Evolutionary conservation across 805 yeast species (phyloP).

Genomic region (Danielia oregonensis): DNA sequence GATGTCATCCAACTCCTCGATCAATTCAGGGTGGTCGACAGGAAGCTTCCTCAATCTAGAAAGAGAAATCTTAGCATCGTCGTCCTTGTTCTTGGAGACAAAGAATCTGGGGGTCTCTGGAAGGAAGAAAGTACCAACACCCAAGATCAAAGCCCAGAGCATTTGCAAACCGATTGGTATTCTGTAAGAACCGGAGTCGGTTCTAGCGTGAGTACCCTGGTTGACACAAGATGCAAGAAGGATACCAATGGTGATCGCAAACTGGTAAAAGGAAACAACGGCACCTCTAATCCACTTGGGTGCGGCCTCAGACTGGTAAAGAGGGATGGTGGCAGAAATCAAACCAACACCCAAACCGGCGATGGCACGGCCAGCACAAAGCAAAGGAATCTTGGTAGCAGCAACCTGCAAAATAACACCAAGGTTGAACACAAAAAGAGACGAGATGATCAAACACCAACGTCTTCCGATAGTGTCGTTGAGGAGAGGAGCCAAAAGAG

Average conservation of each 20-base stretch:
- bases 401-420: slow-evolving; percentile 39
- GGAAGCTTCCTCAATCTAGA: slow-evolving; percentile 40
- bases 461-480: slow-evolving; percentile 39
- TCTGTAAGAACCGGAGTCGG: slow-evolving; percentile 38
- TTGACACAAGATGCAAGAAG: slow-evolving; percentile 36
- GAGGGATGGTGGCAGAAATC: slow-evolving; percentile 37
- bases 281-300: slow-evolving; percentile 45
- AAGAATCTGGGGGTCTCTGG: slow-evolving; percentile 41
- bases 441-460: slow-evolving; percentile 32
- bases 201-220: slow-evolving; percentile 31
- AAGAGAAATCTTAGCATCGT: slow-evolving; percentile 27
- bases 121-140: slow-evolving; percentile 25
- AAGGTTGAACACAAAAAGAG: slow-evolving; percentile 32
- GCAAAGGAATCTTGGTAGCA: slow-evolving; percentile 30
- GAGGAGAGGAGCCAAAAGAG: slow-evolving; percentile 33
- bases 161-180: slow-evolving; percentile 40
- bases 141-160: slow-evolving; percentile 27
- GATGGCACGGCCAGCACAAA: slow-evolving; percentile 36
- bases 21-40: slow-evolving; percentile 55
- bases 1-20: slow-evolving; percentile 71
- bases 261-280: slow-evolving; percentile 37
- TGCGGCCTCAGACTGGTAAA: slow-evolving; percentile 38
- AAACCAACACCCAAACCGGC: slow-evolving; percentile 43
- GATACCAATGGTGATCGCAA: slow-evolving; percentile 38
- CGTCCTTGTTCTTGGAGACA: slow-evolving; percentile 25